Evolutionary conservation across 306 rosid species (phyloP).

Genomic region (Citrullus amarus): DNA sequence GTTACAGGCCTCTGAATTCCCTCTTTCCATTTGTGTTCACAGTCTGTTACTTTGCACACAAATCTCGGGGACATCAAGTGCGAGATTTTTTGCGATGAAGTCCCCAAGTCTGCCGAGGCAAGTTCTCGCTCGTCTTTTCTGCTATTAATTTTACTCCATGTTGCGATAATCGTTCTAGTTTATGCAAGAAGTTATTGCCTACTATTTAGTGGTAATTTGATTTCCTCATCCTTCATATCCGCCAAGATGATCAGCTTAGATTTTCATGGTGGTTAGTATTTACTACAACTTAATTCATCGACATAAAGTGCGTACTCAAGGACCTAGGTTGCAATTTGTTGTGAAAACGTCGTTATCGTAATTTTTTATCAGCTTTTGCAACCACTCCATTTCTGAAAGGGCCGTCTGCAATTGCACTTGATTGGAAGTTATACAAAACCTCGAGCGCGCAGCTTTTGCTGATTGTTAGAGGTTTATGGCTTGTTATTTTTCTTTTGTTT

Average conservation of each 20-base stretch:
- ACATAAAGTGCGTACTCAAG: background rate
- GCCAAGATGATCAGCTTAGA: background rate
- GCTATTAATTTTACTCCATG: background rate
- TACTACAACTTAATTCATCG: background rate
- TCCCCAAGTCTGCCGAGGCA: conserved; percentile 80
- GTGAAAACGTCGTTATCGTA: background rate
- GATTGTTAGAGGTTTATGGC: background rate
- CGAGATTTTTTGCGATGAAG: conserved; percentile 88
- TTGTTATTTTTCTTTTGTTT: background rate
- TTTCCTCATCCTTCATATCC: background rate
- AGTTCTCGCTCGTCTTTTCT: conserved; percentile 1
- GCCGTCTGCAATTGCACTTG: background rate
- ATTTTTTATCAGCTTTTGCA: background rate
- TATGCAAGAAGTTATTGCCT: background rate
- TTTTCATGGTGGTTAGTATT: background rate
- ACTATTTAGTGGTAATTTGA: background rate
- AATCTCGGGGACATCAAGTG: conserved; percentile 94
- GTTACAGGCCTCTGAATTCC: background rate
- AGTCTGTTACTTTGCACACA: conserved; percentile 88
- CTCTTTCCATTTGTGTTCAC: conserved; percentile 9
- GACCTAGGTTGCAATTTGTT: background rate
- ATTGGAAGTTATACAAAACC: background rate
- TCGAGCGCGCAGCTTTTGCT: background rate
- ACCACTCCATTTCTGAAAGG: background rate
- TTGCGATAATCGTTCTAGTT: background rate